phyloP scores from a whole-genome alignment of 2,329 filamentous ascomycete species.

The Colletotrichum chlorophyti region DNA sequence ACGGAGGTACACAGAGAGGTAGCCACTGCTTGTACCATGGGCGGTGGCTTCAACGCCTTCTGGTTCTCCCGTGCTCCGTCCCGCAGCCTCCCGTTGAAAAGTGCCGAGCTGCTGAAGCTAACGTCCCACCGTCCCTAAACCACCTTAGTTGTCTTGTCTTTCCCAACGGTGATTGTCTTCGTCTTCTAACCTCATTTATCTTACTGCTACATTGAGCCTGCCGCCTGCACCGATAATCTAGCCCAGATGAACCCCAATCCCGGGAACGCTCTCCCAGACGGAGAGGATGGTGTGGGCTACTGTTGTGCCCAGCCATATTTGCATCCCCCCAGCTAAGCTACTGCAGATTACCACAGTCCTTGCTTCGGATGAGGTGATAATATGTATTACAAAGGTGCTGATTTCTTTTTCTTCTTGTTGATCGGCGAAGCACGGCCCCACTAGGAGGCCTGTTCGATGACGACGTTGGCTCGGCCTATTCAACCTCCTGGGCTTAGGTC shows the following conservation, averaged over 20 bases:
- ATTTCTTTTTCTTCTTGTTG: background rate
- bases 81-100: too few relatives aligned
- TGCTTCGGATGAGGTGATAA: constrained; percentile 13
- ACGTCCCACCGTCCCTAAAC: too few relatives aligned
- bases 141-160: too few relatives aligned
- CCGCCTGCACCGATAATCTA: constrained; percentile 10
- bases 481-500: constrained; percentile 10
- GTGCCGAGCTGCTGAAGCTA: too few relatives aligned
- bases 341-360: background rate
- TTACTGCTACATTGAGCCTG: constrained; percentile 1
- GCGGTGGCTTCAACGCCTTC: too few relatives aligned
- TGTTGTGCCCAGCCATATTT: too few relatives aligned
- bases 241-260: constrained; percentile 12
- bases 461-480: constrained; percentile 7
- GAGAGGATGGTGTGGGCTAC: too few relatives aligned
- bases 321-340: too few relatives aligned
- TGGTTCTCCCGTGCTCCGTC: background rate
- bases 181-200: background rate
- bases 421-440: constrained; percentile 17
- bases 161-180: too few relatives aligned
- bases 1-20: too few relatives aligned
- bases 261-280: constrained; percentile 3
- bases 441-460: constrained; percentile 15
- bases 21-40: too few relatives aligned
- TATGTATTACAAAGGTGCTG: constrained; percentile 8